A percentile compares a stretch with the other conserved stretches of the same genome.
phyloP scores from a whole-genome alignment of 164 flowering plant species.

The Magnolia kwangsiensis region DNA sequence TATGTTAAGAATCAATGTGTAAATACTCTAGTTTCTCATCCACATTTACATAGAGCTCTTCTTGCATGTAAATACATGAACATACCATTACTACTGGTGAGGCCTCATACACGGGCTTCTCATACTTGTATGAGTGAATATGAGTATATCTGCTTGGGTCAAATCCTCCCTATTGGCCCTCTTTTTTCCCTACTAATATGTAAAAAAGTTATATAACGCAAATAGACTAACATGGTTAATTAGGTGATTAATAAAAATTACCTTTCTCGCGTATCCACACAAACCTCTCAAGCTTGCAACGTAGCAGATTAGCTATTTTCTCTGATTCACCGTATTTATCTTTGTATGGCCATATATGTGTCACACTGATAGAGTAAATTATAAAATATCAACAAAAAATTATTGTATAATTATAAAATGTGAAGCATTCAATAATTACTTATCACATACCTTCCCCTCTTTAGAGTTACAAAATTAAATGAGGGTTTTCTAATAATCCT shows the following conservation, averaged over 20 bases:
- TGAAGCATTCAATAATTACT: too few relatives aligned
- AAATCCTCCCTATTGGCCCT: too few relatives aligned
- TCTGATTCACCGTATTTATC: too few relatives aligned
- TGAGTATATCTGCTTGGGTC: constrained; percentile 20
- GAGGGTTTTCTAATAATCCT: constrained; percentile 22
- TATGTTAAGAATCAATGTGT: too few relatives aligned
- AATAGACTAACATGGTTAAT: neutral
- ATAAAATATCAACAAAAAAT: too few relatives aligned
- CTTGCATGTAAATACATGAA: too few relatives aligned
- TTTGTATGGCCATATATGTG: too few relatives aligned
- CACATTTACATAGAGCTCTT: neutral
- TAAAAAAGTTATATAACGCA: neutral
- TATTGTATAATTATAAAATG: too few relatives aligned
- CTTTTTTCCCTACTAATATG: constrained; percentile 1
- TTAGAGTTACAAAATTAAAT: too few relatives aligned
- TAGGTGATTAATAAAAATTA: constrained; percentile 1
- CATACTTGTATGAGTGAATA: constrained; percentile 29
- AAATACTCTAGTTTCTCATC: constrained; percentile 17
- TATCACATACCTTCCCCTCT: too few relatives aligned
- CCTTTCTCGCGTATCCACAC: constrained; percentile 30
- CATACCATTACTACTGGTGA: constrained; percentile 6
- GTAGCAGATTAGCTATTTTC: too few relatives aligned
- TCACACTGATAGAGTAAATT: too few relatives aligned
- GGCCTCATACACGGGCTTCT: constrained; percentile 23
- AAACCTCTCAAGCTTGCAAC: constrained; percentile 24